Conservation (phyloP, 225 moss, liverwort and hornwort genomes). For the Physcomitrium patens region DNA sequence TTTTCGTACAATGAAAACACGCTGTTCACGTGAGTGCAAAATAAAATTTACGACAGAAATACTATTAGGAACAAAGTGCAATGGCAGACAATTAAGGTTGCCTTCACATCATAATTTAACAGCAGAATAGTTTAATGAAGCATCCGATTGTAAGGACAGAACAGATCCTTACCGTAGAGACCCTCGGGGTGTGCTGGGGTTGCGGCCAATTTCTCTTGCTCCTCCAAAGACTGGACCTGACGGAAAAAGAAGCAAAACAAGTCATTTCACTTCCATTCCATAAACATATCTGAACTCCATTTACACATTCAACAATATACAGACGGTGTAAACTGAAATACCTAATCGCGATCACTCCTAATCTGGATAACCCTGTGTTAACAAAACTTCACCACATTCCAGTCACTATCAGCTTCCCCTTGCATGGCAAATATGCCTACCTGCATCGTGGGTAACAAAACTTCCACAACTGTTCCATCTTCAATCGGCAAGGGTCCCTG, state of each 20-base stretch:
- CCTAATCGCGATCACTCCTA: neutral
- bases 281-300: neutral
- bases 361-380: conserved; percentile 11
- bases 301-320: neutral
- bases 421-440: conserved; percentile 28
- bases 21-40: too few relatives aligned
- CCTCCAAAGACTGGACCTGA: conserved; percentile 74
- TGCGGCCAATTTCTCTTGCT: conserved; percentile 77
- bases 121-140: neutral
- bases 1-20: too few relatives aligned
- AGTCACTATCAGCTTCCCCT: neutral
- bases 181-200: conserved; percentile 84
- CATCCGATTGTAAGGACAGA: neutral
- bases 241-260: conserved; percentile 5
- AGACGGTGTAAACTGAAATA: neutral
- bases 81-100: too few relatives aligned
- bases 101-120: too few relatives aligned
- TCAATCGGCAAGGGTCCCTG: conserved; percentile 32
- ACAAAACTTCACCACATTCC: neutral
- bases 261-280: conserved; percentile 6
- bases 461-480: conserved; percentile 41
- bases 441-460: conserved; percentile 60
- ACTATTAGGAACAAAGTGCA: too few relatives aligned
- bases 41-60: too few relatives aligned
- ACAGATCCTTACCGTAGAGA: conserved; percentile 58